Evolutionary conservation across 2,329 filamentous ascomycete genomes (phyloP).

Genomic region (Fusarium sp.): DNA sequence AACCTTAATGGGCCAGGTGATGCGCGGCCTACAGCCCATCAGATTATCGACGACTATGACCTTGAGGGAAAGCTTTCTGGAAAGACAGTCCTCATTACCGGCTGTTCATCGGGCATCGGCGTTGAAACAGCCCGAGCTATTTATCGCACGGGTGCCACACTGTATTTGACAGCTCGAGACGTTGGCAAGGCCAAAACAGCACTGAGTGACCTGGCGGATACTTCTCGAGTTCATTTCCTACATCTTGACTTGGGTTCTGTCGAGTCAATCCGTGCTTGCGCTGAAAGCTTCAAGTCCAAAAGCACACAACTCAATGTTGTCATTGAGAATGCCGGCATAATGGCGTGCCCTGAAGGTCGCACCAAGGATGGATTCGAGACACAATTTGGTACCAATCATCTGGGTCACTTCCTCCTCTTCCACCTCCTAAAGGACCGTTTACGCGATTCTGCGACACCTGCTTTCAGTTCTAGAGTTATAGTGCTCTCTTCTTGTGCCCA

Average conservation of each 20-base stretch:
- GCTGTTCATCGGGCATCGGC: slow-evolving; percentile 60
- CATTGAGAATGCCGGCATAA: slow-evolving; percentile 42
- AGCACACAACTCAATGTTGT: slow-evolving; percentile 39
- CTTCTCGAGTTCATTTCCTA: slow-evolving; percentile 25
- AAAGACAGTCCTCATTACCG: slow-evolving; percentile 60
- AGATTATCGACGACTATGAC: slow-evolving; percentile 55
- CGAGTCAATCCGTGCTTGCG: slow-evolving; percentile 41
- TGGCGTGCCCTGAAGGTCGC: slow-evolving; percentile 30
- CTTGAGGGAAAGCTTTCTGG: slow-evolving; percentile 51
- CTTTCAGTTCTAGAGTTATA: slow-evolving; percentile 63
- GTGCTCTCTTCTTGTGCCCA: slow-evolving; percentile 61
- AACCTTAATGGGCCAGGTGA: slow-evolving; percentile 45
- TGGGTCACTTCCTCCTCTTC: slow-evolving; percentile 48
- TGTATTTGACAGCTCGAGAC: slow-evolving; percentile 39
- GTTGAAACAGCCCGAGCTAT: slow-evolving; percentile 61
- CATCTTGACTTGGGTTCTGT: slow-evolving; percentile 44
- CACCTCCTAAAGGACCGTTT: slow-evolving; percentile 60
- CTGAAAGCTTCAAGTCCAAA: slow-evolving; percentile 31
- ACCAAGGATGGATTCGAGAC: slow-evolving; percentile 43
- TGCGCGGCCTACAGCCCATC: slow-evolving; percentile 56
- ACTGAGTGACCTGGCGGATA: slow-evolving; percentile 9
- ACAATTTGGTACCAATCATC: slow-evolving; percentile 49
- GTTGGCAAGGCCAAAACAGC: slow-evolving; percentile 31
- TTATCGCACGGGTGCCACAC: slow-evolving; percentile 52
- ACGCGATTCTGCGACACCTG: slow-evolving; percentile 55